Conservation (phyloP, 2,329 filamentous ascomycete genomes). For the Elsinoe arachidis region DNA sequence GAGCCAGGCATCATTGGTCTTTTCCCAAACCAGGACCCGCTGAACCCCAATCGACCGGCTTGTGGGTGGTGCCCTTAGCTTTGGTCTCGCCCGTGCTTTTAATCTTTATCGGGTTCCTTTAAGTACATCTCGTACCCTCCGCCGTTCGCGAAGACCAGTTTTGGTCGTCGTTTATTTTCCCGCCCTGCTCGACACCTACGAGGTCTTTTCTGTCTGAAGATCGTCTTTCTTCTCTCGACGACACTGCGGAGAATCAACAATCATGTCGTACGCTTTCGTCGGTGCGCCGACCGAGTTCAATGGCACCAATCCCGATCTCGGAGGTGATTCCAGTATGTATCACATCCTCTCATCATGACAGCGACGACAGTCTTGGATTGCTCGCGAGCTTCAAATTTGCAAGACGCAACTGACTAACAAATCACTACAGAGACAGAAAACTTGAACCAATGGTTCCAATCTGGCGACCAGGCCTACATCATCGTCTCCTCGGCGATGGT, state of each 20-base stretch:
- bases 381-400: neutral
- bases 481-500: constrained; percentile 86
- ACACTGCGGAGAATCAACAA: constrained; percentile 21
- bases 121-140: constrained; percentile 3
- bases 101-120: constrained; percentile 7
- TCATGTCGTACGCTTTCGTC: constrained; percentile 43
- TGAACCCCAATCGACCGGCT: constrained; percentile 10
- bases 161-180: constrained; percentile 1
- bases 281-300: constrained; percentile 40
- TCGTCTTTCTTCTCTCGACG: constrained; percentile 16
- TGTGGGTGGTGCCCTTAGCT: constrained; percentile 5
- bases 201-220: neutral
- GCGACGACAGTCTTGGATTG: neutral
- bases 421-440: constrained; percentile 61
- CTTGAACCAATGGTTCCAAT: constrained; percentile 89
- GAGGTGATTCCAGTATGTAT: constrained; percentile 69
- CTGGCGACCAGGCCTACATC: constrained; percentile 92
- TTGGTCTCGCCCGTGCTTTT: constrained; percentile 5
- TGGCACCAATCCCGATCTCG: constrained; percentile 51
- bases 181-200: constrained; percentile 1
- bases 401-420: neutral
- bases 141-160: constrained; percentile 3
- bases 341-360: neutral
- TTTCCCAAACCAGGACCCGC: constrained; percentile 2
- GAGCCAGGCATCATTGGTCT: neutral